Percentiles rank a stretch among this genome's conserved stretches.
phyloP scores from a whole-genome alignment of 2,329 filamentous ascomycete genomes.

The Colletotrichum somersetense region DNA sequence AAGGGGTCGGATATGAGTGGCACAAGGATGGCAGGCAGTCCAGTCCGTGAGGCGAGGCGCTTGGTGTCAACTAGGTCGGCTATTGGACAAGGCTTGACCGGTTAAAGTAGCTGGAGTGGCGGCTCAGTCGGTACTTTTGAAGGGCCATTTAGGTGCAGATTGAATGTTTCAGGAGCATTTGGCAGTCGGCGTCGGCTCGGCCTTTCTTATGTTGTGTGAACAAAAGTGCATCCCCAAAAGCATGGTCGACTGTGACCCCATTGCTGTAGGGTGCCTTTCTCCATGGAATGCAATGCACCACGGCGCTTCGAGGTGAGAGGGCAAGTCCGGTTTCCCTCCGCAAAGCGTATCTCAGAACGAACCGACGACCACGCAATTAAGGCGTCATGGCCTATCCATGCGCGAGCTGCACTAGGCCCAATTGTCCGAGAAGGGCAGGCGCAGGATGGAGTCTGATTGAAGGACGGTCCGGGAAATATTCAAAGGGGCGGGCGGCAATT shows the following conservation, averaged over 20 bases:
- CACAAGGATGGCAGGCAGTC: conserved; percentile 29
- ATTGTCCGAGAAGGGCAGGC: conserved; percentile 47
- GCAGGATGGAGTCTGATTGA: conserved; percentile 32
- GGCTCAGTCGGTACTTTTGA: conserved; percentile 32
- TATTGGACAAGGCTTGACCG: conserved; percentile 28
- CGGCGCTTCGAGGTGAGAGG: conserved; percentile 38
- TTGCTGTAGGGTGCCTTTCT: conserved; percentile 29
- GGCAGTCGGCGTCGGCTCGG: conserved; percentile 45
- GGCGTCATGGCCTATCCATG: conserved; percentile 40
- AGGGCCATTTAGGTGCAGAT: conserved; percentile 35
- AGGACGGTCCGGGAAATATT: conserved; percentile 29
- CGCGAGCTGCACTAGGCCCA: conserved; percentile 37
- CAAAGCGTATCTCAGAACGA: conserved; percentile 45
- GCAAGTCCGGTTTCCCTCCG: conserved; percentile 49
- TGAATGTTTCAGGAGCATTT: conserved; percentile 41
- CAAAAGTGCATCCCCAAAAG: conserved; percentile 32
- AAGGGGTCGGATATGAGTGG: conserved; percentile 22
- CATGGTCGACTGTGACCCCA: conserved; percentile 31
- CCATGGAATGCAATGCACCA: conserved; percentile 12
- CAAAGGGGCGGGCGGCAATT: conserved; percentile 27
- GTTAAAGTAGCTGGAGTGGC: conserved; percentile 29
- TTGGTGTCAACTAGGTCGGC: conserved; percentile 29
- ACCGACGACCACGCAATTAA: conserved; percentile 23
- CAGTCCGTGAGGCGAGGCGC: conserved; percentile 34
- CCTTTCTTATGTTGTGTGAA: conserved; percentile 41